Evolutionary conservation across 1,284 basidiomycete genomes (phyloP), one percentile per base, ranked within the genome.

Genomic region (Apiotrichum mycotoxinovorans): DNA sequence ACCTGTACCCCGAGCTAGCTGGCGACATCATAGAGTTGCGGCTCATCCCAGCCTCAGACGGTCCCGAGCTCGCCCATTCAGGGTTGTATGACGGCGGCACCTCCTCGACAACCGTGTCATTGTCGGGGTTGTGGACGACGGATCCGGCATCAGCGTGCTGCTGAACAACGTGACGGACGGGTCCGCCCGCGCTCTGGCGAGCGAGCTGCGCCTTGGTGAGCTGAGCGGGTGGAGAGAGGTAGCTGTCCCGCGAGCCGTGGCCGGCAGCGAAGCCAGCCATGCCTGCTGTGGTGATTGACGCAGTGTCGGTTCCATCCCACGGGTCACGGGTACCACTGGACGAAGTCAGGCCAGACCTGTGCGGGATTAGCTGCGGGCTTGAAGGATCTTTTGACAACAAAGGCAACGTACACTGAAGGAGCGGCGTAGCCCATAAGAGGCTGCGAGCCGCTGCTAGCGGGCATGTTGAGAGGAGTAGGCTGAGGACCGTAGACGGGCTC

Each of bases 1-100:
- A n/a, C n/a, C n/a, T n/a, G n/a, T n/a, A n/a, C n/a, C n/a, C n/a
- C n/a, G n/a, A n/a, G n/a, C n/a, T n/a, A n/a, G n/a, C n/a, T n/a
- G n/a, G n/a, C n/a, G n/a, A n/a, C n/a, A n/a, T n/a, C n/a, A n/a
- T n/a, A n/a, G n/a, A n/a, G n/a, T n/a, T n/a, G n/a, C n/a, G n/a
- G n/a, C n/a, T n/a, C n/a, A n/a, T n/a, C n/a, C n/a, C n/a, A n/a
- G n/a, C n/a, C n/a, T n/a, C n/a, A n/a, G n/a, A n/a, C n/a, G n/a
- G n/a, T n/a, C n/a, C n/a, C n/a, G n/a, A 20, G 44, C 46, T 17
- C 4, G 27, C 33, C 46, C 46, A 48, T 2, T 37, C 33, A 20
- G 46, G 46, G 22, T 48, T 48, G 46, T 48, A 48, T 22, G 33
- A 48, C 9, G 46, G 46, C 33, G 46, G 46, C 11, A 48, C 34